Evolutionary conservation across 352 stramenopile species (phyloP).

Genomic region (Phytophthora tentaculata): DNA sequence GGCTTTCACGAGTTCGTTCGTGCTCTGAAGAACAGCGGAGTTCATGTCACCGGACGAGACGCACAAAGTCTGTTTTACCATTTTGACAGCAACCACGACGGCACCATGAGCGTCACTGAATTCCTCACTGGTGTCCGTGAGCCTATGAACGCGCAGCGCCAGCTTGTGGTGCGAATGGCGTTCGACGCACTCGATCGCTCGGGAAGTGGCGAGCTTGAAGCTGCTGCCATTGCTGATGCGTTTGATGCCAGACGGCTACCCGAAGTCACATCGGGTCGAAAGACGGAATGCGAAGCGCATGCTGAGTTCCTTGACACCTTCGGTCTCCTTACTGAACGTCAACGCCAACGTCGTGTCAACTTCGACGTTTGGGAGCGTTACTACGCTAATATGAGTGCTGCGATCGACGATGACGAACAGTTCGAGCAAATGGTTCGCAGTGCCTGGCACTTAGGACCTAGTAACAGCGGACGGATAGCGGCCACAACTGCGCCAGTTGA

Average conservation of each 20-base stretch:
- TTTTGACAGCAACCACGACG: slow-evolving; percentile 89
- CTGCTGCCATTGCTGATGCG: slow-evolving; percentile 66
- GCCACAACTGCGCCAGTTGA: slow-evolving; percentile 10
- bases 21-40: slow-evolving; percentile 63
- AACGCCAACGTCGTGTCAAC: slow-evolving; percentile 62
- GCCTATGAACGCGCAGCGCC: slow-evolving; percentile 78
- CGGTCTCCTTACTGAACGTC: slow-evolving; percentile 46
- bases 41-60: slow-evolving; percentile 59
- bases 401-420: slow-evolving; percentile 93
- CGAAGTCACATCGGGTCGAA: slow-evolving; percentile 78
- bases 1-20: slow-evolving; percentile 79
- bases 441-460: slow-evolving; percentile 71
- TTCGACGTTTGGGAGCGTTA: slow-evolving; percentile 83
- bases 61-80: slow-evolving; percentile 76
- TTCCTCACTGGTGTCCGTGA: slow-evolving; percentile 87
- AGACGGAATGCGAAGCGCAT: slow-evolving; percentile 82
- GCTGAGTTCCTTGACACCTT: slow-evolving; percentile 88
- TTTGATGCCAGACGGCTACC: slow-evolving; percentile 89
- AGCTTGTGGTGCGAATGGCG: slow-evolving; percentile 84
- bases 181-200: slow-evolving; percentile 90
- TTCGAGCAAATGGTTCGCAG: slow-evolving; percentile 94
- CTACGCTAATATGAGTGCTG: slow-evolving; percentile 89
- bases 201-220: slow-evolving; percentile 74
- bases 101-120: slow-evolving; percentile 82
- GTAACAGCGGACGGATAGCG: slow-evolving; percentile 27